Evolutionary conservation across 1,139 yeast genomes (phyloP), one percentile per base, ranked within the genome.

Genomic region (Pichia sp.): DNA sequence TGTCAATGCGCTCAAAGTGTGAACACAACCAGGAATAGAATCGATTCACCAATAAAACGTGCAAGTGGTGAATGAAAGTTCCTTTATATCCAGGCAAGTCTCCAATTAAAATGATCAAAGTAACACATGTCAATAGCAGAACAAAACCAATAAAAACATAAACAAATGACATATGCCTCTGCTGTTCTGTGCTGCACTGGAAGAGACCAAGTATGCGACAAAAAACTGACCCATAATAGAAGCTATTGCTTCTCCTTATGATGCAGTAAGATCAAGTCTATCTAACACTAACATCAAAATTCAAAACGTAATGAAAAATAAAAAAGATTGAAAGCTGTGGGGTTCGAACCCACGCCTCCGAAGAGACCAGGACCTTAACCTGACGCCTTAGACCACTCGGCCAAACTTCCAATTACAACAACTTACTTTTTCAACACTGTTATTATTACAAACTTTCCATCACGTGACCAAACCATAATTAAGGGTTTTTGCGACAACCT

Each of bases 341-440:
- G 75, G 68, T 69, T 69, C 74, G 75, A 69, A 69, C 75, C 69
- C 75, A 68, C 74, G 75, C 75, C 74, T 67, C 74, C 75, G 74
- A 59, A 69, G 74, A 69, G 74, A 69, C 69, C 73, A 69, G 75
- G 74, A 69, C 75, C 75, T 69, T 70, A 69, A 69, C 74, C 75
- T 69, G 74, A 69, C 75, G 75, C 75, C 75, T 67, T 67, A 67
- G 69, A 67, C 73, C 72, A 65, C 73, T 67, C 73, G 73, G 73
- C 73, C 73, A 67, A 68, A 62, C 66, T 66, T 64, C 70, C 73
- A 19, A 20, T 14, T 32, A 26, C n/a, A n/a, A n/a, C n/a, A n/a
- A n/a, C n/a, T n/a, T n/a, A n/a, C n/a, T n/a, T n/a, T n/a, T n/a
- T n/a, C n/a, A n/a, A n/a, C n/a, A n/a, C n/a, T n/a, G n/a, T n/a